A percentile compares a stretch with the other conserved stretches of the same genome.
Conservation (phyloP, 805 yeast species). For the Candida palmyrensis region DNA sequence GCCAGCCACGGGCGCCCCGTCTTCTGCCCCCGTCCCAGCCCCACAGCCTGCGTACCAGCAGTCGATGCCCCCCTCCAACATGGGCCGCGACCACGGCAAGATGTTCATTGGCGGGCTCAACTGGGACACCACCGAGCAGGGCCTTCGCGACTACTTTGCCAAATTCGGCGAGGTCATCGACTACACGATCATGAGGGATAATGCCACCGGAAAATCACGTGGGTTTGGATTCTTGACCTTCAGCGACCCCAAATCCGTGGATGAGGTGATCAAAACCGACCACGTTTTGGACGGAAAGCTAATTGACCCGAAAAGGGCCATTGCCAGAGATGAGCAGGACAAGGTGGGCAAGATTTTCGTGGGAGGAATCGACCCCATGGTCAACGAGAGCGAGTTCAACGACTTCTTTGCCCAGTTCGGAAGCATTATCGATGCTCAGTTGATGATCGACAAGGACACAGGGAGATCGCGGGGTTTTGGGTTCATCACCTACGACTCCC, state of each 20-base stretch:
- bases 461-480: conserved; percentile 98
- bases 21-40: conserved; percentile 11
- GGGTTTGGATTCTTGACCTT: conserved; percentile 95
- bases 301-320: conserved; percentile 96
- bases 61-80: conserved; percentile 22
- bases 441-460: conserved; percentile 95
- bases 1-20: conserved; percentile 10
- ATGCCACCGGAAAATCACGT: conserved; percentile 79
- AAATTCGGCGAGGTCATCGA: conserved; percentile 88
- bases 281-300: conserved; percentile 93
- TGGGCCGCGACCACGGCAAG: conserved; percentile 67
- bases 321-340: conserved; percentile 96
- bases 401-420: conserved; percentile 85
- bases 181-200: conserved; percentile 89
- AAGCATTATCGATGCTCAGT: conserved; percentile 88
- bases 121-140: conserved; percentile 96
- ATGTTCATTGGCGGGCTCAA: conserved; percentile 96
- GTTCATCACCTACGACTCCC: conserved; percentile 90
- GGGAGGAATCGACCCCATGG: conserved; percentile 94
- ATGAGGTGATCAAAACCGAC: conserved; percentile 77
- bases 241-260: conserved; percentile 75
- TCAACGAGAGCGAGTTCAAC: conserved; percentile 85
- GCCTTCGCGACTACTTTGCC: conserved; percentile 72
- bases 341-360: conserved; percentile 95
- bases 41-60: no score